A percentile compares a stretch with the other conserved stretches of the same genome.
These are phyloP conservation scores for Dipteronia dyeriana DNA, from an alignment of 345 rosid species.

Conservation along the genomic window DNA sequence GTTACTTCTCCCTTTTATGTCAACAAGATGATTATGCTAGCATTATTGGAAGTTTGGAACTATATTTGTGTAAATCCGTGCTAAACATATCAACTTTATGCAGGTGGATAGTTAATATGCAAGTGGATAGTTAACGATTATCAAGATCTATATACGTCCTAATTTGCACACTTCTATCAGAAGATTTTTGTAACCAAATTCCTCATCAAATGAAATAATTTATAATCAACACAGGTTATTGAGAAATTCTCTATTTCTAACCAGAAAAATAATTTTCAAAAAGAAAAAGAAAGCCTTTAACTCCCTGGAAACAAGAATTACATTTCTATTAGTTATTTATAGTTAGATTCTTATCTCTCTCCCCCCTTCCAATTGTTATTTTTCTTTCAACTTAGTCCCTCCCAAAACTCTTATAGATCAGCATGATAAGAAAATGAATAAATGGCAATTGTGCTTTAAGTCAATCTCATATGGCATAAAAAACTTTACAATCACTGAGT, in stretches of 20 bases:
- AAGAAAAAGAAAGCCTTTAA: background rate
- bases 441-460: background rate
- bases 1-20: slow-evolving; percentile 13
- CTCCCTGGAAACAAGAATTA: background rate
- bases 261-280: background rate
- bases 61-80: background rate
- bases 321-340: background rate
- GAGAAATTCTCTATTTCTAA: background rate
- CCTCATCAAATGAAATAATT: background rate
- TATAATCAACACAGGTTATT: background rate
- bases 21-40: slow-evolving; percentile 15
- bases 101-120: background rate
- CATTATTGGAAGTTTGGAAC: background rate
- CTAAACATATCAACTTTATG: background rate
- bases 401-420: background rate
- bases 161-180: background rate
- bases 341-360: background rate
- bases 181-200: background rate
- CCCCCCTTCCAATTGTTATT: background rate
- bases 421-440: background rate
- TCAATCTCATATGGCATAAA: background rate
- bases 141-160: background rate
- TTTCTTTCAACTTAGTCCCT: background rate
- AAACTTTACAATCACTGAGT: background rate
- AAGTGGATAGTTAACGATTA: background rate